Evolutionary conservation across 208 protist species (phyloP).

Genomic region (Trypanosoma melophagium): DNA sequence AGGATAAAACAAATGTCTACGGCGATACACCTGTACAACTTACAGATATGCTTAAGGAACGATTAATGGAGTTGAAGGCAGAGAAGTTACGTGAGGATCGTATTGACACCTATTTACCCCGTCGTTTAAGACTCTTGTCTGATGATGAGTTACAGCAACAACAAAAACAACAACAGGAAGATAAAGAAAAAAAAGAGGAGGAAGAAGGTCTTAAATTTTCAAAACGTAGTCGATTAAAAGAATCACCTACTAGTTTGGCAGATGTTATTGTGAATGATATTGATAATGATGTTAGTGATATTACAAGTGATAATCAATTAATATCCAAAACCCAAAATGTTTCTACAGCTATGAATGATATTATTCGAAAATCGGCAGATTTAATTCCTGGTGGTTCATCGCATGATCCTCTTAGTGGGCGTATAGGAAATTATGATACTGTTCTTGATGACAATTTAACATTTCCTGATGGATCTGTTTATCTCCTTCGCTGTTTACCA

Average conservation of each 20-base stretch:
- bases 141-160: conserved; percentile 44
- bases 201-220: neutral
- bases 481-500: conserved; percentile 73
- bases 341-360: conserved; percentile 1
- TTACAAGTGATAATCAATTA: neutral
- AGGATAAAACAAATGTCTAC: conserved; percentile 42
- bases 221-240: neutral
- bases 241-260: conserved; percentile 33
- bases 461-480: conserved; percentile 34
- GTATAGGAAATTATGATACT: neutral
- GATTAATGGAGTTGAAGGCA: conserved; percentile 86
- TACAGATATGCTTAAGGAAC: conserved; percentile 88
- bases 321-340: neutral
- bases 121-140: conserved; percentile 44
- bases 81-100: conserved; percentile 74
- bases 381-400: conserved; percentile 26
- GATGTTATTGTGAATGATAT: conserved; percentile 32
- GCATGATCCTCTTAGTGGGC: conserved; percentile 17
- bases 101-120: conserved; percentile 72
- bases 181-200: conserved; percentile 3
- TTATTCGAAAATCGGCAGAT: conserved; percentile 20
- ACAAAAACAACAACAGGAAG: conserved; percentile 4
- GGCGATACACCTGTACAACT: conserved; percentile 84
- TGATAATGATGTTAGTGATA: neutral
- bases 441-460: neutral